These are phyloP conservation scores for Rhizopus sp. DNA, from an alignment of 371 early-diverging fungal genomes.

Conservation along the genomic window DNA sequence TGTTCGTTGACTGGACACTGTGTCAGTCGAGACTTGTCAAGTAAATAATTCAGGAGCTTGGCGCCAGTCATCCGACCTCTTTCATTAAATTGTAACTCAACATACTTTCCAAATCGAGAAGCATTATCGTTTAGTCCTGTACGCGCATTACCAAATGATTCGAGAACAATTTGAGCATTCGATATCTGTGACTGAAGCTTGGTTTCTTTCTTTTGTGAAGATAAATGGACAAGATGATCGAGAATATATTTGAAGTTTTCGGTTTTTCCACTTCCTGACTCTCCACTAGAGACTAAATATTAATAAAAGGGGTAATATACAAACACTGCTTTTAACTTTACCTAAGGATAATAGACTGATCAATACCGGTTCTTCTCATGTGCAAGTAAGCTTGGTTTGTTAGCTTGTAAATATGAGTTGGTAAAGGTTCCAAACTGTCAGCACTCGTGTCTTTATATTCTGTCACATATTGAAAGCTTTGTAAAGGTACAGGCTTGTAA, in stretches of 20 bases:
- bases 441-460: slow-evolving; percentile 71
- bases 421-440: slow-evolving; percentile 45
- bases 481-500: slow-evolving; percentile 36
- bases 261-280: slow-evolving; percentile 90
- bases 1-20: slow-evolving; percentile 63
- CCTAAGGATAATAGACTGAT: slow-evolving; percentile 76
- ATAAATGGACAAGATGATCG: slow-evolving; percentile 71
- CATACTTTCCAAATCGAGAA: slow-evolving; percentile 90
- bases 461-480: slow-evolving; percentile 71
- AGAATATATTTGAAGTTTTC: slow-evolving; percentile 65
- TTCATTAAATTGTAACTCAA: slow-evolving; percentile 91
- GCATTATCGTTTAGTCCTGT: slow-evolving; percentile 60
- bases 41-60: slow-evolving; percentile 88
- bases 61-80: slow-evolving; percentile 87
- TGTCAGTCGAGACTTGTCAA: slow-evolving; percentile 84
- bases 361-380: slow-evolving; percentile 86
- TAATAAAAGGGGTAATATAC: slow-evolving; percentile 11
- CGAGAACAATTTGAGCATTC: slow-evolving; percentile 74
- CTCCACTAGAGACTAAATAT: slow-evolving; percentile 66
- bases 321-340: slow-evolving; percentile 36
- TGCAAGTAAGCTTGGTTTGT: slow-evolving; percentile 73
- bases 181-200: slow-evolving; percentile 76
- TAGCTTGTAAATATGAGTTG: slow-evolving; percentile 88
- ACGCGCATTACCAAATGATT: slow-evolving; percentile 87
- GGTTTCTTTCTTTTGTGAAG: slow-evolving; percentile 80